Evolutionary conservation across 1,284 basidiomycete genomes (phyloP), one percentile per base, ranked within the genome.

Genomic region (Tetrapyrgos nigripes): DNA sequence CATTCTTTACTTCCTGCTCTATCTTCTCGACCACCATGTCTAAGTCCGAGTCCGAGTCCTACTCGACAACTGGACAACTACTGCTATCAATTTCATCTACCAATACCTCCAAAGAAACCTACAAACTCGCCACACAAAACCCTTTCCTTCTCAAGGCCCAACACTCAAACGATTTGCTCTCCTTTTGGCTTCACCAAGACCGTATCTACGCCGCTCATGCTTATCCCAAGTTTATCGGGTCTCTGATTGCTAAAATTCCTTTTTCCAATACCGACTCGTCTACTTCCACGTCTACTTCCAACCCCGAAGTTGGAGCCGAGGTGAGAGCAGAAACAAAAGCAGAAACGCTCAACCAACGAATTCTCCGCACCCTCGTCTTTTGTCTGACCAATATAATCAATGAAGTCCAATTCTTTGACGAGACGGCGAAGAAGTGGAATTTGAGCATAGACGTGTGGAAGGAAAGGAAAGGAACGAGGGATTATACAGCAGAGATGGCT

Each of bases 401-500:
- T 23, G 90, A 92, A 68, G 82, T 85, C 27, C 72, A 72, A 4
- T 89, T 91, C 71, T 92, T 92, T 69, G 76, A 79, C 51, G 73
- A 80, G 11, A 83, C 80, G 3, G 83, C 84, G 0, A 63, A 66
- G 44, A 70, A 74, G 60, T 82, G 77, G 62, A 75, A 70, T 0
- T 70, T 91, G 48, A 66, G 79, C 44, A 62, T 84, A 55, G 77
- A 74, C 37, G 70, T 70, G 5, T 87, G 84, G 86, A 74, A 57
- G 50, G 83, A 85, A 69, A 76, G 85, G 60, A 85, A 83, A 67
- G 83, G 76, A 21, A 91, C 89, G 19, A 77, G 82, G 59, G 83
- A 86, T 58, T 92, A 91, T 66, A 84, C 85, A 0, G 87, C 89
- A 19, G 89, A 88, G 72, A 88, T 92, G 86, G 79, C 79, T 10